Base-by-base conservation (phyloP, 768 basidiomycete genomes). In the Rhizopogon roseolus region DNA sequence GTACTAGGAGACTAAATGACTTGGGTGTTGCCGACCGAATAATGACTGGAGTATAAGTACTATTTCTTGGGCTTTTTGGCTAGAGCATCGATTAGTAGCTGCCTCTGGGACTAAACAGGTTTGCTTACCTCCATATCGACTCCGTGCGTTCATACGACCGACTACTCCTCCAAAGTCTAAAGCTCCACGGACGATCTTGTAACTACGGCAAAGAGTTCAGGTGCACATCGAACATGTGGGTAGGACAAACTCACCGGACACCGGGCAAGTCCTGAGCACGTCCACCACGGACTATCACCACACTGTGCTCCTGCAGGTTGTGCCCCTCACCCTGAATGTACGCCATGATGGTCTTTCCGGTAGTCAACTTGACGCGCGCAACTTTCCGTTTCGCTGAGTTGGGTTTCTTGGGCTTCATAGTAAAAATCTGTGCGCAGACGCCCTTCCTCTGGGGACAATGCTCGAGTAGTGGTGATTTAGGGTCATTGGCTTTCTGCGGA, bases 331-430 rank as follows among this genome's bases (percentile, higher is more conserved):
- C 97, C 42, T 88, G 90, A 54, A 98, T 93, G 69, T 98, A 98
- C 14, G 93, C 94, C 76, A 89, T 89, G 57, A 94, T 79, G 41
- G 85, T 86, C 68, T 89, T 86, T 48, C 97, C 97, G 11, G 86
- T 93, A 19, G 86, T 81, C 53, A 99, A 77, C 74, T 96, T 96
- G 60, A 99, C 86, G 62, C 91, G 81, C 41, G 94, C 94, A 53
- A 98, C 92, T 75, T 98, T 98, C 56, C 97, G 91, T 66, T 97
- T 93, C 37, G 95, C 95, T 10, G 96, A 98, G 71, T 99, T 99
- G 58, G 97, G 97, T 66, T 99, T 99, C 77, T 93, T 97, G 22
- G 97, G 97, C 62, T 85, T 90, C 59, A 81, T 82, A 50, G 85
- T 90, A 60, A 85, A 82, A 39, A 93, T 77, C 58, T 85, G 83